Conservation (phyloP, 2,329 filamentous ascomycete species). For the Ceratocystis smalleyi region DNA sequence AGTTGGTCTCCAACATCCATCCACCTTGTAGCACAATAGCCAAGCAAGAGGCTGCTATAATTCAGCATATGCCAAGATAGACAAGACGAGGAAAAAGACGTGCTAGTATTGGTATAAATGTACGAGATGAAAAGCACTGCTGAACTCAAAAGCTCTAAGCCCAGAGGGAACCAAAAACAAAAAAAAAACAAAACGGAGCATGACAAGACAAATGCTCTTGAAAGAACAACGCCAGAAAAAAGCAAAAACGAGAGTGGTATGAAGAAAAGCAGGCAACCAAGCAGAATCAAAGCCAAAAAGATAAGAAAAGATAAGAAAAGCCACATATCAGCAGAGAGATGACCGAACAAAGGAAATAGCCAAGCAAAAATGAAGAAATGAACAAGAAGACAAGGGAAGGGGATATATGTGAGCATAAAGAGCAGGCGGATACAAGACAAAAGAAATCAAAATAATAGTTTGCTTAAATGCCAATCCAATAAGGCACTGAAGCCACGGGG, state of each 20-base stretch:
- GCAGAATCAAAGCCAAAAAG: neutral
- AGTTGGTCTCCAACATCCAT: neutral
- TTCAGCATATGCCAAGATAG: no score
- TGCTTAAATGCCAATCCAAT: no score
- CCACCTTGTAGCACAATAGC: neutral
- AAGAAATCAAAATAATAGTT: neutral
- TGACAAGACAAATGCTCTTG: neutral
- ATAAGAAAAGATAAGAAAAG: neutral
- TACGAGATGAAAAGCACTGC: neutral
- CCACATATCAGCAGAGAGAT: no score
- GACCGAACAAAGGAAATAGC: neutral
- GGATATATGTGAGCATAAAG: neutral
- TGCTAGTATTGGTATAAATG: neutral
- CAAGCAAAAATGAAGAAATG: neutral
- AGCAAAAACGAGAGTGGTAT: neutral
- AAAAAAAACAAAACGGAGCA: neutral
- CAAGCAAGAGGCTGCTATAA: no score
- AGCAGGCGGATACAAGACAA: neutral
- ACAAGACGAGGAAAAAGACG: conserved; percentile 2
- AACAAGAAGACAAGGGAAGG: neutral
- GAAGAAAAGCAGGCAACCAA: neutral
- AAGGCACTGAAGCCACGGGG: neutral
- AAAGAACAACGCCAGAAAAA: neutral
- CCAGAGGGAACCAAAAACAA: neutral
- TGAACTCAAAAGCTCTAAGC: neutral